These are phyloP conservation scores for Petunia axillaris DNA, from an alignment of 257 asterid species.

Conservation along the genomic window DNA sequence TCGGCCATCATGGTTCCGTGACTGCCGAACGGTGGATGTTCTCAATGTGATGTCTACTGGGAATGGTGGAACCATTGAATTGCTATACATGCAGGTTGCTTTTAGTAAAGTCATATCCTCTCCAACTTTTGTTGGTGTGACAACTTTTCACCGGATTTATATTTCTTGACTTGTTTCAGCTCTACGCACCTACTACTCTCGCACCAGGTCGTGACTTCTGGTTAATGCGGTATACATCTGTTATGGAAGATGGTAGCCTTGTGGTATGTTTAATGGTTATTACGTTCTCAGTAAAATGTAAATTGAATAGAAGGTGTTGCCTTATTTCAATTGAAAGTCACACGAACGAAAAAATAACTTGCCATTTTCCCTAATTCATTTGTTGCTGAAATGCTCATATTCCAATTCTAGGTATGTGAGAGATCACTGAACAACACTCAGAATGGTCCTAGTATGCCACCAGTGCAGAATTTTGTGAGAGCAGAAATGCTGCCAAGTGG, in stretches of 20 bases:
- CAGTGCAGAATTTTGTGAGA: constrained; percentile 81
- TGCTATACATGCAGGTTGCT: constrained; percentile 93
- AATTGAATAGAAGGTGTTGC: not conserved
- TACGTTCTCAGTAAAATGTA: not conserved
- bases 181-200: constrained; percentile 86
- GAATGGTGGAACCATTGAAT: constrained; percentile 91
- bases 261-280: constrained; percentile 52
- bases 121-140: not conserved
- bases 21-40: constrained; percentile 90
- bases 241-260: constrained; percentile 99
- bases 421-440: constrained; percentile 94
- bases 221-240: constrained; percentile 90
- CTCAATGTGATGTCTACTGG: constrained; percentile 88
- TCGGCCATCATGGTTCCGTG: constrained; percentile 95
- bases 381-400: not conserved
- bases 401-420: constrained; percentile 67
- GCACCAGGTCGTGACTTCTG: constrained; percentile 99
- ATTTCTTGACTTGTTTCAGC: constrained; percentile 47
- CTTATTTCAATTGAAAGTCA: constrained; percentile 5
- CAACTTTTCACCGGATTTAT: not conserved
- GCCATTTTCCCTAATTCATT: not conserved
- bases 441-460: constrained; percentile 97
- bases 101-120: not conserved
- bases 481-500: constrained; percentile 94
- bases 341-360: not conserved